Evolutionary conservation across 495 filamentous ascomycete genomes (phyloP).

Genomic region (Aspergillus sclerotiicarbonarius): DNA sequence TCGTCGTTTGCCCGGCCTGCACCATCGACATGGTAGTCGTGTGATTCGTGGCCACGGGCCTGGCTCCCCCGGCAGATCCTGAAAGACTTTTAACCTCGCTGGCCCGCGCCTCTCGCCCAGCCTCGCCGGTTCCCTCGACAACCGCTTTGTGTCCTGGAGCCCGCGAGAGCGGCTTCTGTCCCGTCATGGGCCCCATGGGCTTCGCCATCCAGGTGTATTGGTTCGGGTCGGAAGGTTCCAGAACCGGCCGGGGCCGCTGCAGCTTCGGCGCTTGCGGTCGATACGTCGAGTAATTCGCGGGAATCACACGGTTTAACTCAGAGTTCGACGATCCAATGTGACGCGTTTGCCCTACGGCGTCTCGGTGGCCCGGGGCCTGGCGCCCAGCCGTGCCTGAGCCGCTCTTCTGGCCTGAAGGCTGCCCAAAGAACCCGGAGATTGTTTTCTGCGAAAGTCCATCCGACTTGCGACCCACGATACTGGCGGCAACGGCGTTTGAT

Average conservation of each 20-base stretch:
- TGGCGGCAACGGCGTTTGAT: constrained; percentile 14
- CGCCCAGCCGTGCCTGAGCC: constrained; percentile 10
- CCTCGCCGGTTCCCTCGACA: constrained; percentile 9
- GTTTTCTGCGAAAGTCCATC: constrained; percentile 32
- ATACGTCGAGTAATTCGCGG: constrained; percentile 29
- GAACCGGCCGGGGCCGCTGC: constrained; percentile 35
- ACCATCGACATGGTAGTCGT: constrained; percentile 51
- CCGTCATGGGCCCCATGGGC: constrained; percentile 21
- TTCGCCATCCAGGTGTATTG: constrained; percentile 44
- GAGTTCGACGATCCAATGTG: constrained; percentile 8
- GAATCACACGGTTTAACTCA: constrained; percentile 15
- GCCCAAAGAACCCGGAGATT: constrained; percentile 40
- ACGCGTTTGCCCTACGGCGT: neutral
- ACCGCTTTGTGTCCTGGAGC: constrained; percentile 8
- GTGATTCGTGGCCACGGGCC: constrained; percentile 49
- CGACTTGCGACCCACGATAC: neutral
- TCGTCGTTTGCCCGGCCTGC: constrained; percentile 25
- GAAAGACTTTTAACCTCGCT: constrained; percentile 28
- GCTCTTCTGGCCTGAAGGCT: constrained; percentile 16
- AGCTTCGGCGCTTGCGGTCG: constrained; percentile 40
- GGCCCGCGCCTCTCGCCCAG: constrained; percentile 8
- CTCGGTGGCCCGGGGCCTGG: constrained; percentile 4
- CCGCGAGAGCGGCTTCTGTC: constrained; percentile 20
- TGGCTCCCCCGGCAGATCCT: constrained; percentile 23
- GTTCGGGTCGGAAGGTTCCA: constrained; percentile 37